phyloP scores from a whole-genome alignment of 768 basidiomycete genomes.

The Calocera viscosa region DNA sequence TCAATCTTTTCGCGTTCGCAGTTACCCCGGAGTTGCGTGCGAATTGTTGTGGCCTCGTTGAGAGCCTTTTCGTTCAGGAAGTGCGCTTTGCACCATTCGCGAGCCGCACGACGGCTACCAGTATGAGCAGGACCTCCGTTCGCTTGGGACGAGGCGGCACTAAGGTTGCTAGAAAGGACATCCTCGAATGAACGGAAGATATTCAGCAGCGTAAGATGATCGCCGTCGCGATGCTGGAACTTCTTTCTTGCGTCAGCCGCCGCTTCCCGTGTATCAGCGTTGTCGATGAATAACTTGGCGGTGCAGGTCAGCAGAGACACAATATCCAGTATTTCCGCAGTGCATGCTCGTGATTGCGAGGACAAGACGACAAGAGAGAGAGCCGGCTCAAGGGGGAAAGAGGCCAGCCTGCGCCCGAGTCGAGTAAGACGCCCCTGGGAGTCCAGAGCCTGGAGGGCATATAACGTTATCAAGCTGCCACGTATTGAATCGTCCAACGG shows the following conservation, averaged over 20 bases:
- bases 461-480: slow-evolving; percentile 38
- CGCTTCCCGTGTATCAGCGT: slow-evolving; percentile 52
- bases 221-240: slow-evolving; percentile 74
- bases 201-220: slow-evolving; percentile 83
- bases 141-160: slow-evolving; percentile 1
- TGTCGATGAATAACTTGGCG: slow-evolving; percentile 68
- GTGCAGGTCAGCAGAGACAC: slow-evolving; percentile 72
- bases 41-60: slow-evolving; percentile 61
- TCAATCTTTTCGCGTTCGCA: slow-evolving; percentile 51
- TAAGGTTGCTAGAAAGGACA: slow-evolving; percentile 25
- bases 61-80: slow-evolving; percentile 74
- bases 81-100: slow-evolving; percentile 73
- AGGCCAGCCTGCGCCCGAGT: slow-evolving; percentile 70
- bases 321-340: slow-evolving; percentile 68
- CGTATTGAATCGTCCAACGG: slow-evolving; percentile 52
- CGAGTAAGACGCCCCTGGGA: slow-evolving; percentile 50
- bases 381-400: slow-evolving; percentile 84
- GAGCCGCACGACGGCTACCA: slow-evolving; percentile 15
- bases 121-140: slow-evolving; percentile 6
- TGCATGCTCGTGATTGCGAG: slow-evolving; percentile 59
- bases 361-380: slow-evolving; percentile 69
- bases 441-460: slow-evolving; percentile 68
- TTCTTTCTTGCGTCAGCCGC: slow-evolving; percentile 51
- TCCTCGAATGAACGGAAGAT: slow-evolving; percentile 72
- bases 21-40: slow-evolving; percentile 59